phyloP scores from a whole-genome alignment of 2,329 filamentous ascomycete species.

The Chaetomiaceae sp. region DNA sequence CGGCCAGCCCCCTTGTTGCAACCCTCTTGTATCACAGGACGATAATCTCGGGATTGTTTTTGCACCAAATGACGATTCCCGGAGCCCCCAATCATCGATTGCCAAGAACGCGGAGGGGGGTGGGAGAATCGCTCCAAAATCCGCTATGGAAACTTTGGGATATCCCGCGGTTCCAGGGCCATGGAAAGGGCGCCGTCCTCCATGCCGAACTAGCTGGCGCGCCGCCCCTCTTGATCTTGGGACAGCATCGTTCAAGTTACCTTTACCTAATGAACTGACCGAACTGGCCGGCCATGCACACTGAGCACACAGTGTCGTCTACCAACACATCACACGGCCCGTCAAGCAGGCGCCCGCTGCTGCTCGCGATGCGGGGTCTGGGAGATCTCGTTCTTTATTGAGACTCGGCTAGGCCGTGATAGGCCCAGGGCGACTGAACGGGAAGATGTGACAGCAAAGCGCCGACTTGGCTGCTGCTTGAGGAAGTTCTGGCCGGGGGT shows the following conservation, averaged over 20 bases:
- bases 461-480: not conserved
- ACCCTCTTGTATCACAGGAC: slow-evolving; percentile 4
- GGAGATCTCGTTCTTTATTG: slow-evolving; percentile 4
- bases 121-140: not conserved
- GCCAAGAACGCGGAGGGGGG: slow-evolving; percentile 6
- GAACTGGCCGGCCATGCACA: not conserved
- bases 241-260: no score
- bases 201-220: not conserved
- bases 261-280: not conserved
- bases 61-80: slow-evolving; percentile 6
- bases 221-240: not conserved
- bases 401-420: slow-evolving; percentile 1
- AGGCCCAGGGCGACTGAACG: not conserved
- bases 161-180: not conserved
- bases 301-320: not conserved
- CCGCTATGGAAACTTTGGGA: not conserved
- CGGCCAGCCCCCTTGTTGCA: slow-evolving; percentile 2
- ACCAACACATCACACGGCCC: not conserved
- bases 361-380: slow-evolving; percentile 1
- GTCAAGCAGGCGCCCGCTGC: not conserved
- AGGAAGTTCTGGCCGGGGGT: not conserved
- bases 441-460: not conserved
- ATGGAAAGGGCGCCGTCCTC: not conserved
- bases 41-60: slow-evolving; percentile 2
- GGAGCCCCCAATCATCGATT: slow-evolving; percentile 7